phyloP scores from a whole-genome alignment of 768 basidiomycete genomes.

The Rhizopogon roseolus region DNA sequence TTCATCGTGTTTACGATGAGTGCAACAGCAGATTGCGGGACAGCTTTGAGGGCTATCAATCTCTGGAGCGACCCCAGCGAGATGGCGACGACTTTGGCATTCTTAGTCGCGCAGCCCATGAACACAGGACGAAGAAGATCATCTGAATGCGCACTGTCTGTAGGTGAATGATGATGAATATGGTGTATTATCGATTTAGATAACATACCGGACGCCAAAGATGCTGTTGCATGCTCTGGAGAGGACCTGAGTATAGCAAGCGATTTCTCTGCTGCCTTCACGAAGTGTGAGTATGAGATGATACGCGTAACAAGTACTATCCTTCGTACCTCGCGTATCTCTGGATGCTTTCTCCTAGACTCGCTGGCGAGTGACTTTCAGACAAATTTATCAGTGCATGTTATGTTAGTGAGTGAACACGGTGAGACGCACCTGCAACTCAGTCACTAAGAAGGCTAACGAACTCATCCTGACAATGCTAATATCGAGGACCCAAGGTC shows the following conservation, averaged over 20 bases:
- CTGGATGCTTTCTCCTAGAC: constrained; percentile 84
- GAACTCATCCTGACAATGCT: constrained; percentile 47
- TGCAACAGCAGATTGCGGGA: constrained; percentile 75
- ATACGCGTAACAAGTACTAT: not conserved
- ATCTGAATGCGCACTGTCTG: constrained; percentile 76
- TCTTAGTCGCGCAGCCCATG: constrained; percentile 91
- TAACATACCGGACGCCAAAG: constrained; percentile 65
- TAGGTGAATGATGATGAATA: constrained; percentile 7
- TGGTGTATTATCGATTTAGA: not conserved
- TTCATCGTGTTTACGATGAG: constrained; percentile 80
- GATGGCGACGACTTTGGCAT: constrained; percentile 91
- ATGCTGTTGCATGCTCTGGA: constrained; percentile 71
- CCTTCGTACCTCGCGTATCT: constrained; percentile 77
- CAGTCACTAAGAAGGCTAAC: constrained; percentile 65
- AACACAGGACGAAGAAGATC: constrained; percentile 84
- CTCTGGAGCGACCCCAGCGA: constrained; percentile 88
- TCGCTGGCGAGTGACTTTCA: constrained; percentile 80
- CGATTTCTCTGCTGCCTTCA: constrained; percentile 85
- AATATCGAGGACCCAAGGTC: too few species aligned
- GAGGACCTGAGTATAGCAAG: constrained; percentile 75
- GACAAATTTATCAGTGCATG: constrained; percentile 6
- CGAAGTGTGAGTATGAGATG: constrained; percentile 9
- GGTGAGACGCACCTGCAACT: constrained; percentile 51
- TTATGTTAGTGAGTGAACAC: constrained; percentile 3
- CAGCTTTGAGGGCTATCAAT: constrained; percentile 81